These are phyloP conservation scores for Punica granatum DNA, from an alignment of 345 rosid species.

Conservation along the genomic window DNA sequence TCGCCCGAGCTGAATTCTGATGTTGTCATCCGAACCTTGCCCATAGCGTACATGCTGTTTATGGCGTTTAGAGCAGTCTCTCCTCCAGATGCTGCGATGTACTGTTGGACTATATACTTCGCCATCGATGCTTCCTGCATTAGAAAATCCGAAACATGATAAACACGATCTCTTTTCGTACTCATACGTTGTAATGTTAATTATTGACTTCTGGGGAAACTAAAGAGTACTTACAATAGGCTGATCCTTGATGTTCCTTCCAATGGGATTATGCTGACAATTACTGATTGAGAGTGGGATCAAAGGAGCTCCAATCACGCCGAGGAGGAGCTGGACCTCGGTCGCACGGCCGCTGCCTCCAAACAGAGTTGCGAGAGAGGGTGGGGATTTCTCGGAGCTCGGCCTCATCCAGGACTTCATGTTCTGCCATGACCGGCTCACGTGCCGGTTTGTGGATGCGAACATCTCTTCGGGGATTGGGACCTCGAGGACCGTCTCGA, in stretches of 20 bases:
- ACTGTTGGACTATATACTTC: constrained; percentile 85
- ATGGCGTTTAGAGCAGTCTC: constrained; percentile 50
- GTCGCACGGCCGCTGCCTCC: constrained; percentile 44
- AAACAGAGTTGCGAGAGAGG: constrained; percentile 31
- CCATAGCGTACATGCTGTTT: constrained; percentile 87
- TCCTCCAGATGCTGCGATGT: constrained; percentile 85
- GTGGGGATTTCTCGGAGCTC: constrained; percentile 17
- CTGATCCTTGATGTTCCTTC: constrained; percentile 5
- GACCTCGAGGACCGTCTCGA: constrained; percentile 96
- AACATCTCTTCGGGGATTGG: constrained; percentile 95
- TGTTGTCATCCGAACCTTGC: constrained; percentile 88
- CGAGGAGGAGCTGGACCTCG: constrained; percentile 87
- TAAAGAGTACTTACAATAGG: constrained; percentile 35
- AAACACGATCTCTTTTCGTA: background rate
- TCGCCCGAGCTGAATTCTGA: constrained; percentile 71
- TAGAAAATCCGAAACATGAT: background rate
- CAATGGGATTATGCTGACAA: constrained; percentile 37
- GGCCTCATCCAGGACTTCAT: constrained; percentile 78
- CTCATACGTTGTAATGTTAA: background rate
- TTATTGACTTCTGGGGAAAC: too few relatives aligned
- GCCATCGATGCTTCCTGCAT: constrained; percentile 84
- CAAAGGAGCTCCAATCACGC: constrained; percentile 92
- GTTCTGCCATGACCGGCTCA: constrained; percentile 54
- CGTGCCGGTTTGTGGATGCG: constrained; percentile 18
- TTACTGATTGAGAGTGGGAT: constrained; percentile 62